Evolutionary conservation across 2,329 filamentous ascomycete genomes (phyloP), one percentile per base, ranked within the genome.

Genomic region (Alternaria dauci): DNA sequence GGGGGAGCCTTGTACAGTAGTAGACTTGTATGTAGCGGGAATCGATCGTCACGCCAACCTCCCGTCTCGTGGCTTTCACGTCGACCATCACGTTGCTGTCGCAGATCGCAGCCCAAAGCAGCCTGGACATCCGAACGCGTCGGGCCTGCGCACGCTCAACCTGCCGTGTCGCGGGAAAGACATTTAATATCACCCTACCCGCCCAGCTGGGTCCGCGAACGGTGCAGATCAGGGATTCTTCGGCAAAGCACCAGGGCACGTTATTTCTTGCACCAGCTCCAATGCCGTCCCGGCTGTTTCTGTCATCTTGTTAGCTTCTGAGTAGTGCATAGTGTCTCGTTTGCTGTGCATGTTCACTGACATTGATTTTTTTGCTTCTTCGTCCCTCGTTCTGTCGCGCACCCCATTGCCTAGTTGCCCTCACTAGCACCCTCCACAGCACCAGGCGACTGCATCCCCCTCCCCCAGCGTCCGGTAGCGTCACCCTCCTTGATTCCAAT

Each of bases 401-500:
- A 14, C 30, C 34, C 9, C 36, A 39, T 44, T 25, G 34, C 25
- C 51, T 55, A 46, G 55, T 30, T 34, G 16, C 48, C n/a, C 25
- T n/a, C 32, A 26, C 52, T 56, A 43, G 46, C 46, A 48, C 30
- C 30, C 30, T 48, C 30, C 30, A 25, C 46, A 20, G 36, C 30
- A 48, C 46, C 46, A 34, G n/a, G 20, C 12, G 30, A 50, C 32
- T 56, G 55, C 61, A 59, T 23, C 20, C 20, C 59, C 58, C 39
- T 58, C 55, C 56, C 53, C 61, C 51, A 25, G 30, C 52, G 32
- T 48, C 58, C 59, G 62, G 55, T 62, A 66, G 61, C 50, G 57
- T 42, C 57, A 30, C 52, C 53, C 39, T 57, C 61, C 28, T 46
- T 38, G 25, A 52, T 61, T 52, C 18, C 28, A 36, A 38, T 50